These are phyloP conservation scores for Candida wancherniae DNA, from an alignment of 805 yeast species.

Conservation along the genomic window DNA sequence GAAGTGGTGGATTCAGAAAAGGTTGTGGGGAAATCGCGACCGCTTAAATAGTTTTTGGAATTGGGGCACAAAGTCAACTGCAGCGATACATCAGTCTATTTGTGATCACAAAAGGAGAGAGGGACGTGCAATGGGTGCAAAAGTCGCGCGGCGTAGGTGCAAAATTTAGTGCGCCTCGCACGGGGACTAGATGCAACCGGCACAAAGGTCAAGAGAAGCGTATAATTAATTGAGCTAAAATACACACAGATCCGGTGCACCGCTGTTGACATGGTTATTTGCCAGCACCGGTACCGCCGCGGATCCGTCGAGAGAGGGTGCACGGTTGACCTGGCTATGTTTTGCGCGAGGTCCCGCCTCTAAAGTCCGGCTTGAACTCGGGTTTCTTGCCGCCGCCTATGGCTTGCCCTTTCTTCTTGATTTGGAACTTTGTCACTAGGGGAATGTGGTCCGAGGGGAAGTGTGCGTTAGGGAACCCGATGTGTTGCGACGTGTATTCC, in stretches of 20 bases:
- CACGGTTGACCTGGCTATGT: constrained; percentile 19
- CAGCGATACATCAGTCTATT: no score
- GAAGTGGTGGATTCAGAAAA: no score
- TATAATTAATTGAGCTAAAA: constrained; percentile 14
- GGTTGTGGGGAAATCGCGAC: no score
- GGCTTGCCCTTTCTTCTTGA: constrained; percentile 43
- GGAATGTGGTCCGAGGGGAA: constrained; percentile 95
- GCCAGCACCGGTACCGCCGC: constrained; percentile 1
- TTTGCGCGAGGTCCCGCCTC: constrained; percentile 38
- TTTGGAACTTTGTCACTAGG: constrained; percentile 71
- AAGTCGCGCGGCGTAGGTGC: constrained; percentile 1
- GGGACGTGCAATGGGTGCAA: no score
- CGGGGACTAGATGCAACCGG: no score
- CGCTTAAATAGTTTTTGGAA: no score
- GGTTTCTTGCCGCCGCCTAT: constrained; percentile 25
- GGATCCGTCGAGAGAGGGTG: constrained; percentile 1
- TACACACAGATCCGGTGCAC: constrained; percentile 10
- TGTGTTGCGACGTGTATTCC: constrained; percentile 66
- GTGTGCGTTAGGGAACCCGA: constrained; percentile 92
- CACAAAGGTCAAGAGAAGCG: no score
- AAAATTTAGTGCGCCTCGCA: no score
- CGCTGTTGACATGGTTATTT: neutral
- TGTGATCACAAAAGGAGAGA: no score
- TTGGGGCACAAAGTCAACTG: no score
- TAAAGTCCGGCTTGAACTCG: constrained; percentile 44